Evolutionary conservation across 208 protist genomes (phyloP).

Genomic region (Crithidia fasciculata): DNA sequence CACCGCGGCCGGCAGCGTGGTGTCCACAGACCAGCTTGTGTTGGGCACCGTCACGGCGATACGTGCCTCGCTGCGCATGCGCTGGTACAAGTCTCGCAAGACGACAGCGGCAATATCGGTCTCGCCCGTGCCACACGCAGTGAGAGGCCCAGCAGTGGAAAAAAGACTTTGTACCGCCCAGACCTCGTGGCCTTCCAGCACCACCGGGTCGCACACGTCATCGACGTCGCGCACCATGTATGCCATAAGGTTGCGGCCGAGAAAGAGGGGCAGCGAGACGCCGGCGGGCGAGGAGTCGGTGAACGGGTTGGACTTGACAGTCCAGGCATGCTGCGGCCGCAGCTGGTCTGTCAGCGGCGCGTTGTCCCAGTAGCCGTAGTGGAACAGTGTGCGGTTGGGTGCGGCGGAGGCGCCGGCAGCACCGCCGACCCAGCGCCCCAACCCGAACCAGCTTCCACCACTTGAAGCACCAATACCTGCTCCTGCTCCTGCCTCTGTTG

Average conservation of each 20-base stretch:
- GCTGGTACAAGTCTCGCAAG: conserved; percentile 44
- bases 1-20: conserved; percentile 19
- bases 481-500: not conserved
- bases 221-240: conserved; percentile 79
- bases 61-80: conserved; percentile 44
- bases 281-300: not conserved
- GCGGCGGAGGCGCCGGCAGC: not conserved
- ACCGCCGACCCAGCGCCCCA: conserved; percentile 7
- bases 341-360: conserved; percentile 55
- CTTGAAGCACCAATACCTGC: not conserved
- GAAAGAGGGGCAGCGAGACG: conserved; percentile 45
- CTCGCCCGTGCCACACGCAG: conserved; percentile 50
- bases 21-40: conserved; percentile 42
- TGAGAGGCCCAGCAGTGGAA: conserved; percentile 37
- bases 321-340: conserved; percentile 38
- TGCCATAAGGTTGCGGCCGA: conserved; percentile 70
- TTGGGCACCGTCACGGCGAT: conserved; percentile 50
- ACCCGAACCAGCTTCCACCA: conserved; percentile 14
- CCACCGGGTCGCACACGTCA: conserved; percentile 74
- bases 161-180: conserved; percentile 82
- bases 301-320: conserved; percentile 56
- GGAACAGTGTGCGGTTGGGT: conserved; percentile 21
- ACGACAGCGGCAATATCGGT: conserved; percentile 52
- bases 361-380: conserved; percentile 79
- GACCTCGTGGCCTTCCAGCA: conserved; percentile 67